Percentiles rank a stretch among this genome's conserved stretches.
These are phyloP conservation scores for Verticillium alfalfae DNA, from an alignment of 2,329 filamentous ascomycete species.

Conservation along the genomic window DNA sequence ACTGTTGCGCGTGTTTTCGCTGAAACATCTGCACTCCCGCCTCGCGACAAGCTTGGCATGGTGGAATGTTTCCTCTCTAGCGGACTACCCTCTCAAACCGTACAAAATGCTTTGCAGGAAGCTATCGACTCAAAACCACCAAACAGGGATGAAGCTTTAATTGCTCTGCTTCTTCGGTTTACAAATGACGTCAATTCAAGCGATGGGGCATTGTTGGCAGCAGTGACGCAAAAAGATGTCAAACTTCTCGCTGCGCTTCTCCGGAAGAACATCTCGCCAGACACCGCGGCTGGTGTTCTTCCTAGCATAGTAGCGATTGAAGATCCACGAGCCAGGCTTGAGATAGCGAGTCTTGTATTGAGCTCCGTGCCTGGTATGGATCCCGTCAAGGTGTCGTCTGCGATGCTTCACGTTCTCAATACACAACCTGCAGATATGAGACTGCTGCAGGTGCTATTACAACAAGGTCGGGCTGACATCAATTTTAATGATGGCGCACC, in stretches of 20 bases:
- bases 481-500: conserved; percentile 41
- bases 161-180: conserved; percentile 45
- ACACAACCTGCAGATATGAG: conserved; percentile 43
- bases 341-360: conserved; percentile 43
- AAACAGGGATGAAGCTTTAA: conserved; percentile 43
- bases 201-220: conserved; percentile 40
- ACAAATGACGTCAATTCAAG: conserved; percentile 51
- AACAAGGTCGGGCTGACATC: conserved; percentile 46
- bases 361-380: conserved; percentile 36
- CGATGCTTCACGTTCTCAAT: conserved; percentile 35
- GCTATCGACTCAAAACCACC: conserved; percentile 43
- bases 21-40: conserved; percentile 34
- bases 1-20: conserved; percentile 45
- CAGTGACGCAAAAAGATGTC: conserved; percentile 43
- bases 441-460: conserved; percentile 41
- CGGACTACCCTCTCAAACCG: conserved; percentile 37
- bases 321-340: conserved; percentile 34
- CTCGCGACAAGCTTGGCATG: conserved; percentile 39
- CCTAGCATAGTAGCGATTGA: conserved; percentile 38
- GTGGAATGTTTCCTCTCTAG: conserved; percentile 43
- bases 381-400: conserved; percentile 32
- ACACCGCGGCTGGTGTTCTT: conserved; percentile 42
- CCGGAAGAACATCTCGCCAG: conserved; percentile 35
- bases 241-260: conserved; percentile 39
- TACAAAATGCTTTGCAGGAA: conserved; percentile 45